A percentile compares a stretch with the other conserved stretches of the same genome.
Evolutionary conservation across 768 basidiomycete genomes (phyloP).

Genomic region (Mycena capillaripes): DNA sequence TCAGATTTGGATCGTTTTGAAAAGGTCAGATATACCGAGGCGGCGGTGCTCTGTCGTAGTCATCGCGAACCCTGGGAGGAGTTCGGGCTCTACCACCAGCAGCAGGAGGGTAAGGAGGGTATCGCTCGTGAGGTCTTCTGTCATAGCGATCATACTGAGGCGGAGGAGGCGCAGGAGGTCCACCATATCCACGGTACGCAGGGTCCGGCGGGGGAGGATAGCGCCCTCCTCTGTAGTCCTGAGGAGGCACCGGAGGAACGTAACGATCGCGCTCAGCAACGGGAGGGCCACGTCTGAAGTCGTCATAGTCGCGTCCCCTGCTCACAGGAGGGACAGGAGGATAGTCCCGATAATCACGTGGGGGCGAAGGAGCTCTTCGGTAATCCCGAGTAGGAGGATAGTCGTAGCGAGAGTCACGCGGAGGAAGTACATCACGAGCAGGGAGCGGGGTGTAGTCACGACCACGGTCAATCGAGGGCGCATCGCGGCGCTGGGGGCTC

Average conservation of each 20-base stretch:
- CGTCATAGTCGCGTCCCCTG: constrained; percentile 76
- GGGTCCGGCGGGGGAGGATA: constrained; percentile 68
- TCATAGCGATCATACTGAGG: constrained; percentile 76
- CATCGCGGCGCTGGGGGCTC: constrained; percentile 60
- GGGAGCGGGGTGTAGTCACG: constrained; percentile 66
- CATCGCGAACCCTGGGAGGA: constrained; percentile 72
- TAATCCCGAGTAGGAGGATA: constrained; percentile 72
- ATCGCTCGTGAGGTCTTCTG: constrained; percentile 67
- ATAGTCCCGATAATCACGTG: constrained; percentile 80
- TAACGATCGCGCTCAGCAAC: constrained; percentile 66
- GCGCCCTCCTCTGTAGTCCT: constrained; percentile 70
- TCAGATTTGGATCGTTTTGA: background rate
- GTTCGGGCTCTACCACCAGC: constrained; percentile 70
- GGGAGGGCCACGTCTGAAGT: constrained; percentile 68
- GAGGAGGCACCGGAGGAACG: constrained; percentile 61
- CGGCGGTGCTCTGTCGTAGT: constrained; percentile 70
- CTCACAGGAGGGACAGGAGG: constrained; percentile 60
- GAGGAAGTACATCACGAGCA: constrained; percentile 57
- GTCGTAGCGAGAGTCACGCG: constrained; percentile 70
- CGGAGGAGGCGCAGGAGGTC: constrained; percentile 62
- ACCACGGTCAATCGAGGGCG: constrained; percentile 70
- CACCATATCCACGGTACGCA: constrained; percentile 66
- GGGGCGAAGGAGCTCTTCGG: constrained; percentile 71
- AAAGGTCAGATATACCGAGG: constrained; percentile 61
- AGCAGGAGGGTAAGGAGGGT: constrained; percentile 61